These are phyloP conservation scores for Lactarius deliciosus DNA, from an alignment of 768 basidiomycete genomes.

Conservation along the genomic window DNA sequence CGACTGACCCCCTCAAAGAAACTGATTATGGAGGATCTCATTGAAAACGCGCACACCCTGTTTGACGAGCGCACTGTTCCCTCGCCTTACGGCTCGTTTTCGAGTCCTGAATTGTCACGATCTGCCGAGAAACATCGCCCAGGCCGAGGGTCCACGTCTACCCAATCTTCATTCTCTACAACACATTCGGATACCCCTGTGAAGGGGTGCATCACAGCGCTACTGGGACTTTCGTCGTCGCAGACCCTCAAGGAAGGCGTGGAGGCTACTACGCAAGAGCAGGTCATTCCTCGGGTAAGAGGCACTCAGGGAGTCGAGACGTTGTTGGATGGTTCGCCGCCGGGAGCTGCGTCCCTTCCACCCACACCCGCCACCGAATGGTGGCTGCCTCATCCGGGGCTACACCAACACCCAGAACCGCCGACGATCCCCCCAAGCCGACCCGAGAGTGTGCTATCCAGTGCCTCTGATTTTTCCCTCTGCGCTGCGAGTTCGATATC, in stretches of 20 bases:
- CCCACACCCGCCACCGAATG: too few species aligned
- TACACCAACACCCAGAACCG: too few species aligned
- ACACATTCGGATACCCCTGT: too few species aligned
- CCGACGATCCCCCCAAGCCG: not conserved
- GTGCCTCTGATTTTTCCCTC: not conserved
- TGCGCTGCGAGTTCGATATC: not conserved
- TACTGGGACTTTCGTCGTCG: not conserved
- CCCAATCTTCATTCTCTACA: too few species aligned
- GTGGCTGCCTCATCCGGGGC: too few species aligned
- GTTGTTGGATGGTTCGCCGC: too few species aligned
- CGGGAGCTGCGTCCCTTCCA: too few species aligned
- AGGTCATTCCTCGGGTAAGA: not conserved
- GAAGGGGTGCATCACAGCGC: not conserved
- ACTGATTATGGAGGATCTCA: not conserved
- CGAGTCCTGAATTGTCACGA: too few species aligned
- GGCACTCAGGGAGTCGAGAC: not conserved
- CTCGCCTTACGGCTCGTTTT: too few species aligned
- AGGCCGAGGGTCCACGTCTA: too few species aligned
- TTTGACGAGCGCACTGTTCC: not conserved
- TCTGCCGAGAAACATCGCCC: too few species aligned
- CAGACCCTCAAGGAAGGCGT: not conserved
- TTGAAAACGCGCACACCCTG: not conserved
- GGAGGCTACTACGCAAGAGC: not conserved
- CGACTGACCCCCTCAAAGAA: not conserved
- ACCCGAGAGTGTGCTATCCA: not conserved